Evolutionary conservation across 345 rosid species (phyloP).

Genomic region (Hibiscus trionum): DNA sequence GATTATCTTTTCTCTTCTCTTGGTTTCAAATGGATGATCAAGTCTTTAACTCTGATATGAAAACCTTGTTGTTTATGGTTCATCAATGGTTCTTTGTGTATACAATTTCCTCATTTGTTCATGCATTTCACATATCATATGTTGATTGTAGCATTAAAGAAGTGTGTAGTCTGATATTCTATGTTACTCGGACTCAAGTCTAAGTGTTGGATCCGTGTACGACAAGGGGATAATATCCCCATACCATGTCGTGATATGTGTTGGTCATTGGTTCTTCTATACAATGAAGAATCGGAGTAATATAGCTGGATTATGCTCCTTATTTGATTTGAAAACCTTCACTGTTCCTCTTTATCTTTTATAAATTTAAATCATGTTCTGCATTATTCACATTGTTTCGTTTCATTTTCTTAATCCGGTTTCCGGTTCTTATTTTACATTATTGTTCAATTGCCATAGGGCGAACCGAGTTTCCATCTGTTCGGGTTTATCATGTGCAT

Average conservation of each 20-base stretch:
- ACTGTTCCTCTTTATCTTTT: background rate
- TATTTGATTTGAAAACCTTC: slow-evolving; percentile 1
- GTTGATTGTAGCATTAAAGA: background rate
- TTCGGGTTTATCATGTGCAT: slow-evolving; percentile 94
- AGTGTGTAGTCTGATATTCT: background rate
- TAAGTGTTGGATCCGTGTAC: background rate
- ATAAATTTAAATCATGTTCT: background rate
- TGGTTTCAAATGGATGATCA: background rate
- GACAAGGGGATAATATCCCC: no score
- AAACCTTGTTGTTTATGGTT: background rate
- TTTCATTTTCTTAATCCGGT: background rate
- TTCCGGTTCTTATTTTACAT: background rate
- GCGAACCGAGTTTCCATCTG: slow-evolving; percentile 97
- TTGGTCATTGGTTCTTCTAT: background rate
- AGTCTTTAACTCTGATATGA: background rate
- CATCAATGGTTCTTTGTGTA: background rate
- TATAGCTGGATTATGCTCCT: background rate
- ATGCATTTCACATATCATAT: background rate
- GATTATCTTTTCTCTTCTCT: background rate
- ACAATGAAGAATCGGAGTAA: background rate
- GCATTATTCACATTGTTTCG: background rate
- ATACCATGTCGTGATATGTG: no score
- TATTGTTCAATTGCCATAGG: slow-evolving; percentile 31
- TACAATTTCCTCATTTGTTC: no score
- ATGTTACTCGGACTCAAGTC: background rate